Evolutionary conservation across 169 alveolate genomes (phyloP), one percentile per base, ranked within the genome.

Genomic region (Eimeria praecox): DNA sequence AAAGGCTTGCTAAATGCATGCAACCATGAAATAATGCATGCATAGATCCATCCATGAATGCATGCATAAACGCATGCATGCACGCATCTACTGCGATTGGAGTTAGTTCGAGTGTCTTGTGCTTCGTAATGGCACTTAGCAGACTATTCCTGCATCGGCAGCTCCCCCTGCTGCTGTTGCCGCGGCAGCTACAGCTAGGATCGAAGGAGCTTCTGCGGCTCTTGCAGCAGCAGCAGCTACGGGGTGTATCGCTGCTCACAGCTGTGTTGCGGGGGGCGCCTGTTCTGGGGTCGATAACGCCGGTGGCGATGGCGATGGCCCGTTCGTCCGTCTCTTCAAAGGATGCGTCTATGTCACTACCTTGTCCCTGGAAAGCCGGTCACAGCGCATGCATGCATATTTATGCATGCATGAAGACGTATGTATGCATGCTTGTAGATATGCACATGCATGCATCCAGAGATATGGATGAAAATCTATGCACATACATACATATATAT

Each of bases 261-360:
- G 88, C 88, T 78, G 88, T 78, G 88, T 78, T 78, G 52, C 88
- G 52, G 52, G 88, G 88, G 40, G 88, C 88, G 35, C 88, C 88
- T 42, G 88, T 78, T 20, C 88, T 16, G 24, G 88, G 88, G 88
- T 78, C 88, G 35, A 78, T 40, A 22, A 78, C 40, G 66, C 88
- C 88, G n/a, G 38, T 78, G 88, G 88, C 88, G 38, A 78, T 78
- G 38, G 44, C 88, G 59, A 78, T 78, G 59, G 88, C 88, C 42
- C 59, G 3, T n/a, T 78, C 88, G 59, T 78, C 40, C 12, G 44
- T 4, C 59, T 78, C 88, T 46, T 78, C 88, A 52, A 24, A 40
- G 52, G 82, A 71, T 6, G 88, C 52, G 62, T 78, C 88, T 22
- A 78, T 14, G 6, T 46, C 88, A 22, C 44, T 78, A 42, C 88